Evolutionary conservation across 2,329 filamentous ascomycete genomes (phyloP).

Genomic region (Mariannaea elegans): DNA sequence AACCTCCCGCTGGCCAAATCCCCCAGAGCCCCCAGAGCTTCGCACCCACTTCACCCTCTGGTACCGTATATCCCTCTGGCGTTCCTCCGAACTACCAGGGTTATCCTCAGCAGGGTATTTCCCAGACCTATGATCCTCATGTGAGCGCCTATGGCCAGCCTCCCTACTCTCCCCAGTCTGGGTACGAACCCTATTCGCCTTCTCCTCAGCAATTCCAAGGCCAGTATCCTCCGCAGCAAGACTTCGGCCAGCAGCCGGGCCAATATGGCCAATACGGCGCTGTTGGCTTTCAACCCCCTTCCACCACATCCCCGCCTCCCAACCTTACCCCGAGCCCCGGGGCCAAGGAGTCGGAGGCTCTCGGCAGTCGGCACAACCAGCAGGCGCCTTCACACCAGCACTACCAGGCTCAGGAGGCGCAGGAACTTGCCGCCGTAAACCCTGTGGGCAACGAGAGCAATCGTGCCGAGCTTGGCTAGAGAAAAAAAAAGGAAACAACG

Average conservation of each 20-base stretch:
- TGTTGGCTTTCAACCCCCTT: conserved; percentile 31
- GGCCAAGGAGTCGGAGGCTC: conserved; percentile 27
- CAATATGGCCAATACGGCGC: conserved; percentile 36
- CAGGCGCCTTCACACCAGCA: conserved; percentile 14
- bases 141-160: conserved; percentile 33
- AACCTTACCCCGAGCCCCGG: conserved; percentile 44
- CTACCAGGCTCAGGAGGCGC: conserved; percentile 22
- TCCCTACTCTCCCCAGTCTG: conserved; percentile 30
- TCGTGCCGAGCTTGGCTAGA: conserved; percentile 43
- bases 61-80: conserved; percentile 39
- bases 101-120: conserved; percentile 28
- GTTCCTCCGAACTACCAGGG: conserved; percentile 37
- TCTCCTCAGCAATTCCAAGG: conserved; percentile 25
- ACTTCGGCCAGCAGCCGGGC: conserved; percentile 32
- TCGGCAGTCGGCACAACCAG: conserved; percentile 13
- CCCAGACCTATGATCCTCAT: conserved; percentile 40
- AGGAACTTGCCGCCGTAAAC: conserved; percentile 41
- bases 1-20: conserved; percentile 32
- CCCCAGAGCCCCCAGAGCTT: conserved; percentile 35
- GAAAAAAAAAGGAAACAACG: not conserved
- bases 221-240: conserved; percentile 35
- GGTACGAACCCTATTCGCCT: conserved; percentile 33
- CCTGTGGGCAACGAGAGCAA: conserved; percentile 45
- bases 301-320: conserved; percentile 39
- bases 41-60: conserved; percentile 34